phyloP scores from a whole-genome alignment of 352 stramenopile genomes.

The Phytophthora megakarya region DNA sequence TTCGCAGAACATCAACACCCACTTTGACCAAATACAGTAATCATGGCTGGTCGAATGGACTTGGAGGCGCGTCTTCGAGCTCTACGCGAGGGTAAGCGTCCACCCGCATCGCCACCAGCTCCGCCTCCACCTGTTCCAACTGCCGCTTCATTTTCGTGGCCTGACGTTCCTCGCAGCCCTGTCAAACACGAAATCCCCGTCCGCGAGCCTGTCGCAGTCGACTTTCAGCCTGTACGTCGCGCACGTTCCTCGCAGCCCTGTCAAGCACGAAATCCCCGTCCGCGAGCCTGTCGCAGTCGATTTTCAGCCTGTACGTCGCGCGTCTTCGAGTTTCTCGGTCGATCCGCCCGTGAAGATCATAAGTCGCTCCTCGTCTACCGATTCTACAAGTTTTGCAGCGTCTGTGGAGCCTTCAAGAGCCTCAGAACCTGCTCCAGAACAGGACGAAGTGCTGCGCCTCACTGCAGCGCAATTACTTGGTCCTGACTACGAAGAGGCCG shows the following conservation, averaged over 20 bases:
- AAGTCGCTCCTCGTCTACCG: slow-evolving; percentile 9
- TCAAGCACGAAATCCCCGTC: slow-evolving; percentile 4
- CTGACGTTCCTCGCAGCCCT: slow-evolving; percentile 24
- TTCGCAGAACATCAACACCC: slow-evolving; percentile 6
- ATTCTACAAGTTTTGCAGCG: slow-evolving; percentile 5
- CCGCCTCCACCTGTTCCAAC: slow-evolving; percentile 5
- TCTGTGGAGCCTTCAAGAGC: neutral
- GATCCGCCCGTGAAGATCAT: slow-evolving; percentile 23
- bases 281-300: slow-evolving; percentile 16
- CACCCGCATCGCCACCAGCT: neutral
- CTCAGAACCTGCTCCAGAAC: slow-evolving; percentile 3
- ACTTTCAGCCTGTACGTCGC: slow-evolving; percentile 14
- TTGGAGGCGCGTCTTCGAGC: slow-evolving; percentile 66
- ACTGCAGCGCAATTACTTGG: slow-evolving; percentile 50
- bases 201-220: slow-evolving; percentile 13
- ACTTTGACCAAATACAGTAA: slow-evolving; percentile 7
- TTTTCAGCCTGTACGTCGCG: slow-evolving; percentile 14
- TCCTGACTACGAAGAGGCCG: slow-evolving; percentile 62
- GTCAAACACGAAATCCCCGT: slow-evolving; percentile 6
- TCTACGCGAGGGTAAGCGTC: slow-evolving; percentile 45
- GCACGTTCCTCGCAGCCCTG: slow-evolving; percentile 9
- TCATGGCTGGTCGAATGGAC: slow-evolving; percentile 45
- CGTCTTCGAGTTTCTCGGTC: slow-evolving; percentile 13
- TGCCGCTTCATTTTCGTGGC: slow-evolving; percentile 30
- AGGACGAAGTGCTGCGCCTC: slow-evolving; percentile 28